A percentile compares a stretch with the other conserved stretches of the same genome.
Evolutionary conservation across 768 basidiomycete species (phyloP).

Genomic region (Termitomyces sp.): DNA sequence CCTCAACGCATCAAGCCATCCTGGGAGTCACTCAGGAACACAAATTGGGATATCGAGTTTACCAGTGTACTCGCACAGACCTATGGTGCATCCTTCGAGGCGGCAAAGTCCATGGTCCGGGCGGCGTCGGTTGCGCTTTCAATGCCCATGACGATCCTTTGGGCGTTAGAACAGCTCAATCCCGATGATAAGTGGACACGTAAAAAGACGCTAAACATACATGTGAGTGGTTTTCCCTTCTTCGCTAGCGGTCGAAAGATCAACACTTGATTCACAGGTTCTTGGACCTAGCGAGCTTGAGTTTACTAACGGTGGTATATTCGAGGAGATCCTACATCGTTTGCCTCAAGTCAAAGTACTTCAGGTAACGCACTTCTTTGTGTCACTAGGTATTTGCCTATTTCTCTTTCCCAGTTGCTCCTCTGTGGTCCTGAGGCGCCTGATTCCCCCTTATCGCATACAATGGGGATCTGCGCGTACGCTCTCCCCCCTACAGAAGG

Average conservation of each 20-base stretch:
- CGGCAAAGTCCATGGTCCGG: conserved; percentile 19
- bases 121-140: conserved; percentile 20
- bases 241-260: background rate
- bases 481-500: too few relatives aligned
- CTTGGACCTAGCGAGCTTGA: conserved; percentile 24
- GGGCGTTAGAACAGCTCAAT: conserved; percentile 18
- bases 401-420: too few relatives aligned
- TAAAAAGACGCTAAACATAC: conserved; percentile 15
- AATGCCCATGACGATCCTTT: conserved; percentile 23
- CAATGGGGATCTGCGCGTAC: background rate
- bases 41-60: conserved; percentile 25
- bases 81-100: background rate
- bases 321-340: conserved; percentile 33
- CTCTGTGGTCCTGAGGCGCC: conserved; percentile 4
- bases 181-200: conserved; percentile 13
- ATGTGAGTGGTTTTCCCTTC: conserved; percentile 6
- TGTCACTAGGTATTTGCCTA: background rate
- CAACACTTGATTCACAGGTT: conserved; percentile 13
- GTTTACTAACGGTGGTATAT: conserved; percentile 13
- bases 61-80: conserved; percentile 10
- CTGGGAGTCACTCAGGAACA: conserved; percentile 19
- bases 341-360: conserved; percentile 25
- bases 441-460: background rate
- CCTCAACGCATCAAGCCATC: too few relatives aligned
- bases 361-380: conserved; percentile 18